These are phyloP conservation scores for Blastobotrys persicus DNA, from an alignment of 1,139 yeast species.

Conservation along the genomic window DNA sequence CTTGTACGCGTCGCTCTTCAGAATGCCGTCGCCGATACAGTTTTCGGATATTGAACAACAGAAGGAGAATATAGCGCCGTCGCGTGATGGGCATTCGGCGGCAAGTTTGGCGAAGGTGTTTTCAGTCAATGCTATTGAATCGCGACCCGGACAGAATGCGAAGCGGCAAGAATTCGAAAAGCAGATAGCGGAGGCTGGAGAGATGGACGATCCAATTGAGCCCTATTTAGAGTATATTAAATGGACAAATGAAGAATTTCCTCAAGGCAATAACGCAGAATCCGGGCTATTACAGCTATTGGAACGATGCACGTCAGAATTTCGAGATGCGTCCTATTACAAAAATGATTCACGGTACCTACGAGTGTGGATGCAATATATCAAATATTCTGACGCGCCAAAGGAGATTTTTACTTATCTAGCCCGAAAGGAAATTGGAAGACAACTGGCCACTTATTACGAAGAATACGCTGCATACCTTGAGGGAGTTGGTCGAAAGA, in stretches of 20 bases:
- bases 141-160: slow-evolving; percentile 18
- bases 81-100: slow-evolving; percentile 70
- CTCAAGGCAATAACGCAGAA: slow-evolving; percentile 64
- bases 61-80: slow-evolving; percentile 78
- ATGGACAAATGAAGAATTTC: slow-evolving; percentile 68
- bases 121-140: slow-evolving; percentile 19
- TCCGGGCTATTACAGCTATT: slow-evolving; percentile 66
- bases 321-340: slow-evolving; percentile 63
- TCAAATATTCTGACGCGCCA: slow-evolving; percentile 67
- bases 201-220: slow-evolving; percentile 79
- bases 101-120: slow-evolving; percentile 52
- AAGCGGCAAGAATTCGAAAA: slow-evolving; percentile 43
- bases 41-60: slow-evolving; percentile 61
- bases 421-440: slow-evolving; percentile 72
- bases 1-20: neutral
- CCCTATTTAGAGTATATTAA: slow-evolving; percentile 65
- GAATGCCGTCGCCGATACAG: slow-evolving; percentile 28
- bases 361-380: slow-evolving; percentile 75
- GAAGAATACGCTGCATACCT: slow-evolving; percentile 74
- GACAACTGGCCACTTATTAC: slow-evolving; percentile 63
- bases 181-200: slow-evolving; percentile 46
- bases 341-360: slow-evolving; percentile 81
- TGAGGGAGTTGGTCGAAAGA: slow-evolving; percentile 50
- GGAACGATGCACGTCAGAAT: slow-evolving; percentile 70
- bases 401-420: slow-evolving; percentile 70